Base-by-base conservation (phyloP, 169 alveolate genomes). In the Eimeria maxima region DNA sequence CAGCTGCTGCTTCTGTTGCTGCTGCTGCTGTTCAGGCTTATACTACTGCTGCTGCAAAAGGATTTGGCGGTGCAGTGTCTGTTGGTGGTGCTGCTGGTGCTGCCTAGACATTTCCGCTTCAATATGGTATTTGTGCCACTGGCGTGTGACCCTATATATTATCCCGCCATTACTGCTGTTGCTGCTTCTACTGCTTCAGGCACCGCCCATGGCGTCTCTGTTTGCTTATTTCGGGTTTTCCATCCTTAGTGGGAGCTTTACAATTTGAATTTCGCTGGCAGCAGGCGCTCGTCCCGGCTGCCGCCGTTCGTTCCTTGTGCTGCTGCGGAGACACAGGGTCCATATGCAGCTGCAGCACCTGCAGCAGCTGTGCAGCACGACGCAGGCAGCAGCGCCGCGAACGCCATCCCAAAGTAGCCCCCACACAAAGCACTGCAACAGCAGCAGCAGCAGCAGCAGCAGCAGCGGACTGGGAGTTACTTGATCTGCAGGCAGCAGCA, bases 191-290 rank as follows among this genome's bases (percentile, higher is more conserved):
- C 74, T 27, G 74, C 55, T 24, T 44, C 80, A 90, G 95, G 81
- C 90, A 90, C 50, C 90, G 95, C 33, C 95, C 95, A 18, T 90
- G 95, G 95, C 50, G 69, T 38, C 53, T 90, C 16, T 78, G 84
- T 14, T 57, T 90, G 44, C 29, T 90, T 24, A 33, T 90, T 27
- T 74, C 47, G 50, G 95, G 95, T 20, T 90, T 90, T 20, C 95
- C 95, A 29, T 33, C 89, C 18, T 33, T 45, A 13, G 81, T 90
- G 20, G 76, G 63, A 1, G 95, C 95, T 16, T 90, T 90, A 29
- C 95, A 90, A 33, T 90, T 90, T 67, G 95, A 90, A 69, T 90
- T 78, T 38, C 89, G 95, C 22, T 90, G 95, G 95, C 95, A 90
- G 90, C 95, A 80, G n/a, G 81, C 95, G 27, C 91, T 83, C 16